Evolutionary conservation across 495 filamentous ascomycete genomes (phyloP), one percentile per base, ranked within the genome.

Genomic region (Penicillium samsonianum): DNA sequence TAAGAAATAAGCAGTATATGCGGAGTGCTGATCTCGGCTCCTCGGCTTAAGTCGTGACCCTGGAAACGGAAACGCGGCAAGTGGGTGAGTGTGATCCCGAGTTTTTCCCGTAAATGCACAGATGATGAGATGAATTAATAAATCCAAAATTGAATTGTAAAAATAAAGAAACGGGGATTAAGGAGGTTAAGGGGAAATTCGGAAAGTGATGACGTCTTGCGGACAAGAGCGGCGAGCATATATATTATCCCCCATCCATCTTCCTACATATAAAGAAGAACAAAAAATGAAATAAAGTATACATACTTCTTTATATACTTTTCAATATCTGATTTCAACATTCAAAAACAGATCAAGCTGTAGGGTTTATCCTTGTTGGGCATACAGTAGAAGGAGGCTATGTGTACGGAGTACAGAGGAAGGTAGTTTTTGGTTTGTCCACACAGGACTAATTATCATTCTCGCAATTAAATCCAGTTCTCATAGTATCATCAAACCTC

Each of bases 1-100:
- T n/a, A n/a, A n/a, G n/a, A n/a, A 14, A 30, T 16, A n/a, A 44
- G 41, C 7, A 10, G 10, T 48, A 41, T 47, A 42, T 51, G 35
- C 30, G 51, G 38, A 46, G 42, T 10, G 59, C 55, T 53, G 56
- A 53, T 57, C 57, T 30, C 53, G 49, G 40, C 17, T 20, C 30
- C 38, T 69, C 66, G 66, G 61, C 61, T 62, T 20, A 48, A 41
- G 35, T 47, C 63, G 65, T 61, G 60, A 58, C 50, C 33, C 43
- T 55, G 55, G 22, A 40, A 57, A 11, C 46, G 57, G 53, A 46
- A 57, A 60, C 28, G 40, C 60, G 60, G 53, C 35, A 58, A 33
- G 53, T 37, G 60, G 43, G 16, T 41, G 44, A 22, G 5, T 20
- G 54, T n/a, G 45, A 30, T 23, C 33, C 62, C 59, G 62, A 65